Evolutionary conservation across 2,329 filamentous ascomycete species (phyloP), one percentile per base, ranked within the genome.

Genomic region (Hymenoscyphus linearis): DNA sequence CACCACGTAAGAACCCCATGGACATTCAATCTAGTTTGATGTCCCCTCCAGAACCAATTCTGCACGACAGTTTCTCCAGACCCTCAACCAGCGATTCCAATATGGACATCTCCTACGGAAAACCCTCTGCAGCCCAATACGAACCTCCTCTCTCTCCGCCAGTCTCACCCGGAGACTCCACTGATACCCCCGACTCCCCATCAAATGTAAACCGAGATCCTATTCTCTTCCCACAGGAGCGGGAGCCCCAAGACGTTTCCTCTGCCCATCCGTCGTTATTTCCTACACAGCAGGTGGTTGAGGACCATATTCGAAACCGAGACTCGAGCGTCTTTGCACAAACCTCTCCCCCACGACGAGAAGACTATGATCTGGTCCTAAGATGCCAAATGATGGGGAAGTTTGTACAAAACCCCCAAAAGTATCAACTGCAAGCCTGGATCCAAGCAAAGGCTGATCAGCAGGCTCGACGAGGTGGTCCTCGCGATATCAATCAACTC

Each of bases 31-130:
- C 80, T 75, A 85, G 76, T 63, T 75, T 87, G 61, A 85, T 87
- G 80, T 87, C 85, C 25, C 85, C 85, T 35, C 84, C 84, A 25
- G 84, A 86, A 40, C 76, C 76, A n/a, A 71, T 77, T 36, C 78
- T 77, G 55, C 73, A 77, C 44, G 83, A 86, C 65, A 83, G 73
- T 67, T 86, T 85, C 71, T 63, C 54, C 55, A 56, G 57, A 61
- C 61, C 52, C 54, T 62, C 68, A 63, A 71, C 67, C 31, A 27
- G 22, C 25, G 63, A 65, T 9, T 64, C 64, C 47, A 70, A 68
- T 57, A 67, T 70, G 57, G 67, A 55, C 57, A 69, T 55, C 69
- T 71, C 57, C 63, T 69, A 62, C 52, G 68, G 70, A 63, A 75
- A 74, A 64, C 73, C 70, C 26, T 72, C 76, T 66, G 78, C 75